phyloP scores from a whole-genome alignment of 202 grass and related monocot species.

The Panicum virgatum region DNA sequence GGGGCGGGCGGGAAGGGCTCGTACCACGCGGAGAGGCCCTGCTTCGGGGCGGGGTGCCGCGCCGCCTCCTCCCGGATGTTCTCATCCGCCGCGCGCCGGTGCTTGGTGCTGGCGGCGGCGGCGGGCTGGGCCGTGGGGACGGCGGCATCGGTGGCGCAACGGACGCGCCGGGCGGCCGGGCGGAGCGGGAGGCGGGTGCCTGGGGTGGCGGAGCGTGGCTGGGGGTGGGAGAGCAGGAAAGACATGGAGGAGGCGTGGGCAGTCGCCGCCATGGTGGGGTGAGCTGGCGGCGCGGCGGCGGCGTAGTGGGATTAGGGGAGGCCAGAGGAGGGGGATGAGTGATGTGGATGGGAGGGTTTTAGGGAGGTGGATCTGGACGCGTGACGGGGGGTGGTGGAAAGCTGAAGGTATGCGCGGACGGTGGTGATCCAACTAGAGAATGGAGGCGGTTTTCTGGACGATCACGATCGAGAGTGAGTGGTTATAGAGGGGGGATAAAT shows the following conservation, averaged over 20 bases:
- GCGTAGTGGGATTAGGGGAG: conserved; percentile 11
- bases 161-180: conserved; percentile 19
- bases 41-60: conserved; percentile 54
- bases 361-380: neutral
- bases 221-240: conserved; percentile 55
- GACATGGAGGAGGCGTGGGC: conserved; percentile 44
- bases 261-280: conserved; percentile 50
- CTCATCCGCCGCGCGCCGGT: conserved; percentile 65
- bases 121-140: conserved; percentile 7
- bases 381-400: conserved; percentile 28
- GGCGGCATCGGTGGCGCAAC: conserved; percentile 40
- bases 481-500: neutral
- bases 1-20: conserved; percentile 46
- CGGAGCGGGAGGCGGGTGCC: neutral
- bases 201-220: conserved; percentile 27
- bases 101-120: conserved; percentile 30
- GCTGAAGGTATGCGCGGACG: neutral
- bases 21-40: conserved; percentile 78
- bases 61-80: conserved; percentile 83
- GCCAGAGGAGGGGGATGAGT: neutral
- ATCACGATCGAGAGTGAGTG: neutral
- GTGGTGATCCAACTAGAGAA: neutral
- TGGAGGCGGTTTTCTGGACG: neutral
- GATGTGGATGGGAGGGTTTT: conserved; percentile 28
- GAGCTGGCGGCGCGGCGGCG: conserved; percentile 39